These are phyloP conservation scores for Chlorophyllum brunneum DNA, from an alignment of 768 basidiomycete genomes.

Conservation along the genomic window DNA sequence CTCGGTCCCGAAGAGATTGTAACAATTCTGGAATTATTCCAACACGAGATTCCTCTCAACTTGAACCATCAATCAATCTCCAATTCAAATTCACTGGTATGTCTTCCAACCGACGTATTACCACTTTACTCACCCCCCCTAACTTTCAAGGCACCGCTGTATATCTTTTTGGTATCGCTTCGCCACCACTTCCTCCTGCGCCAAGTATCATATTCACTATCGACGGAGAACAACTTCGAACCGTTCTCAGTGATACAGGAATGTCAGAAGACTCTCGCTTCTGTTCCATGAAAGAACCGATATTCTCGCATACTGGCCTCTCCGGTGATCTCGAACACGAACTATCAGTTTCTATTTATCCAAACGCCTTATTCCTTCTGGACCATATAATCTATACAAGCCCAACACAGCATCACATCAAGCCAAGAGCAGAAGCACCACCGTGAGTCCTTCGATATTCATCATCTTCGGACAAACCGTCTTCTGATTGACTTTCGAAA, in stretches of 20 bases:
- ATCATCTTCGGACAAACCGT: conserved; percentile 6
- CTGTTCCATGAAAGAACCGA: conserved; percentile 30
- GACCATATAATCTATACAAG: conserved; percentile 44
- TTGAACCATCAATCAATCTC: conserved; percentile 25
- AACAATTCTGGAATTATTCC: too few relatives aligned
- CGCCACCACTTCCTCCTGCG: conserved; percentile 27
- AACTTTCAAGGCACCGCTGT: conserved; percentile 39
- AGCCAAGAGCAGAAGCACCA: conserved; percentile 3
- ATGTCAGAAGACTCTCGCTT: conserved; percentile 21
- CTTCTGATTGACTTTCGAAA: too few relatives aligned
- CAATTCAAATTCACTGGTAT: conserved; percentile 43
- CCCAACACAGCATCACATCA: not conserved
- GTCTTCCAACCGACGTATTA: conserved; percentile 9
- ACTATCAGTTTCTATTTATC: conserved; percentile 39
- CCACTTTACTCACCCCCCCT: not conserved
- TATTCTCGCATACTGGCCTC: conserved; percentile 33
- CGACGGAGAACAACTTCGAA: conserved; percentile 30
- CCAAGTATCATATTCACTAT: conserved; percentile 38
- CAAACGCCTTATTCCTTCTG: conserved; percentile 44
- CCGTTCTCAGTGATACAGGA: conserved; percentile 23
- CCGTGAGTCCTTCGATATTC: not conserved
- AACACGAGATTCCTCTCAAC: too few relatives aligned
- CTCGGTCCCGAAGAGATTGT: too few relatives aligned
- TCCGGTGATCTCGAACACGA: conserved; percentile 34
- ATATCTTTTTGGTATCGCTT: conserved; percentile 43